These are phyloP conservation scores for Apophysomyces ossiformis DNA, from an alignment of 371 early-diverging fungal genomes.

Conservation along the genomic window DNA sequence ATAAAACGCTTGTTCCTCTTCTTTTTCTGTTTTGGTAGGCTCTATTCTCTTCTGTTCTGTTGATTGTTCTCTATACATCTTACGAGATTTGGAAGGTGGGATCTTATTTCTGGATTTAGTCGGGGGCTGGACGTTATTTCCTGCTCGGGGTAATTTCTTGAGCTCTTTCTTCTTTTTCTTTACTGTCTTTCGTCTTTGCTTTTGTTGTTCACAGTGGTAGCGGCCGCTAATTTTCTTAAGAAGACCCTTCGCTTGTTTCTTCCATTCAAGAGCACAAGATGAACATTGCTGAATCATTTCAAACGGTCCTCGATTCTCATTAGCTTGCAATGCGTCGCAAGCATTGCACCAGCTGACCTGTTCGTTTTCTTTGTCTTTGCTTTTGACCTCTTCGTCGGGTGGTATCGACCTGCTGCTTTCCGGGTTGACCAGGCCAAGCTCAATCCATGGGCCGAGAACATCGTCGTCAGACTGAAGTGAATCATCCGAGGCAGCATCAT, in stretches of 20 bases:
- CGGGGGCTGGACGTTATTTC: background rate
- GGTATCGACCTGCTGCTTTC: background rate
- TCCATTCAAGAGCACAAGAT: background rate
- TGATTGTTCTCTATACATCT: background rate
- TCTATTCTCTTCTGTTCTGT: too few species aligned
- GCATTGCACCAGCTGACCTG: background rate
- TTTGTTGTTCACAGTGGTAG: constrained; percentile 18
- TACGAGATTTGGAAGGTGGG: constrained; percentile 9
- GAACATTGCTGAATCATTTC: background rate
- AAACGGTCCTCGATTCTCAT: background rate
- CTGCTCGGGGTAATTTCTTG: background rate
- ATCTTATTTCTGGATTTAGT: constrained; percentile 1
- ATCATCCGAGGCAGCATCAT: constrained; percentile 28
- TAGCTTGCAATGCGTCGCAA: constrained; percentile 10
- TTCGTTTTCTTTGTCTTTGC: background rate
- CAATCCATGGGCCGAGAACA: constrained; percentile 48
- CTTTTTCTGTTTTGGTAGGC: background rate
- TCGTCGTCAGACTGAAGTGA: constrained; percentile 47
- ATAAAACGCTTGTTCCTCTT: constrained; percentile 23
- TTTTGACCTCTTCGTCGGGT: background rate
- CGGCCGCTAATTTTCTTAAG: background rate
- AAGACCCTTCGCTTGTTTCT: background rate
- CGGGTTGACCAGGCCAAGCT: constrained; percentile 22
- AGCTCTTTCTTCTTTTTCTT: constrained; percentile 10
- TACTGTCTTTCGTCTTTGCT: constrained; percentile 8